A percentile compares a stretch with the other conserved stretches of the same genome.
Conservation (phyloP, 768 basidiomycete species). For the Clavaria fumosa region DNA sequence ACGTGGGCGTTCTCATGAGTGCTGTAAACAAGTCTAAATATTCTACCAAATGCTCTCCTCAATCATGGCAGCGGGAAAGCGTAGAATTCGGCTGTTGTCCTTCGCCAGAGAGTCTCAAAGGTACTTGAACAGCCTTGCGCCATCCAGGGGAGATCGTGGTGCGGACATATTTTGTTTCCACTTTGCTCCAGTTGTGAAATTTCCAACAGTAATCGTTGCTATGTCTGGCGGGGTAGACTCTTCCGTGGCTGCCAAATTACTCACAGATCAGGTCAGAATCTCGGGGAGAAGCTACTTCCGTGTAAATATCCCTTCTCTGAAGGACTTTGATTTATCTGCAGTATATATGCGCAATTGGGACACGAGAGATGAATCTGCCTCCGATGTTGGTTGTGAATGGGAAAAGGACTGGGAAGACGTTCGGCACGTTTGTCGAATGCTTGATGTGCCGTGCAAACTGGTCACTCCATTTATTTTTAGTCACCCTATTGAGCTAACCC, state of each 20-base stretch:
- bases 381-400: slow-evolving; percentile 86
- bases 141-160: slow-evolving; percentile 13
- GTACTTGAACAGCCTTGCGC: neutral
- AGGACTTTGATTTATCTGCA: slow-evolving; percentile 76
- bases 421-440: slow-evolving; percentile 54
- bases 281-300: neutral
- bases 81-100: neutral
- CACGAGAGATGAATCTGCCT: slow-evolving; percentile 63
- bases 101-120: neutral
- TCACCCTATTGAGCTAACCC: too few species aligned
- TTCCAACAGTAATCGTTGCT: slow-evolving; percentile 57
- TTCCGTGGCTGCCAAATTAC: slow-evolving; percentile 67
- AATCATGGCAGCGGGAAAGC: too few species aligned
- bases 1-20: too few species aligned
- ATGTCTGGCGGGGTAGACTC: slow-evolving; percentile 98
- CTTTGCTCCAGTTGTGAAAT: neutral
- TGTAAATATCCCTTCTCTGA: neutral
- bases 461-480: slow-evolving; percentile 14
- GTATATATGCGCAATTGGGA: slow-evolving; percentile 98
- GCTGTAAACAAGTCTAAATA: too few species aligned
- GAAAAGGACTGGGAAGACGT: slow-evolving; percentile 92
- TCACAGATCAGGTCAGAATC: slow-evolving; percentile 44
- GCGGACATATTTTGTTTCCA: neutral
- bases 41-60: too few species aligned
- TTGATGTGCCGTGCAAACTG: slow-evolving; percentile 62